These are phyloP conservation scores for Areca catechu DNA, from an alignment of 176 grass and related monocot species.

Conservation along the genomic window DNA sequence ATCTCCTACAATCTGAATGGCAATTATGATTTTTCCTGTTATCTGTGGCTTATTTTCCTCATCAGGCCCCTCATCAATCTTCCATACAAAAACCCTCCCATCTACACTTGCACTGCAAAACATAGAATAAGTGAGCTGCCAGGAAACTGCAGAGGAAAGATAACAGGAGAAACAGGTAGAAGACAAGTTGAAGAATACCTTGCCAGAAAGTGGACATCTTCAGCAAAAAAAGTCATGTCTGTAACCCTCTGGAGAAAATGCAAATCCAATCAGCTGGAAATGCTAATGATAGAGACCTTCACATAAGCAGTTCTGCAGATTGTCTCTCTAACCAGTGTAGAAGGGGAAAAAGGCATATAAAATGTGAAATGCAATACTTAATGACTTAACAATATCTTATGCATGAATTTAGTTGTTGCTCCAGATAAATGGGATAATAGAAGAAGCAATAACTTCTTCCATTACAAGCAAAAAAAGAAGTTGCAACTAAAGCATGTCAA, in stretches of 20 bases:
- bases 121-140: constrained; percentile 7
- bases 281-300: constrained; percentile 12
- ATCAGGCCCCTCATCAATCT: constrained; percentile 83
- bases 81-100: constrained; percentile 89
- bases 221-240: constrained; percentile 97
- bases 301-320: not conserved
- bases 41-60: constrained; percentile 84
- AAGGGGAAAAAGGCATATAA: too few relatives aligned
- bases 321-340: too few relatives aligned
- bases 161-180: not conserved
- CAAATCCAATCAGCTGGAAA: constrained; percentile 21
- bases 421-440: too few relatives aligned
- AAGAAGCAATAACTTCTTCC: too few relatives aligned
- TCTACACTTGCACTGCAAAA: constrained; percentile 76
- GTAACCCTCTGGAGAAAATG: constrained; percentile 72
- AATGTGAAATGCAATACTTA: too few relatives aligned
- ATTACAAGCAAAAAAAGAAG: too few relatives aligned
- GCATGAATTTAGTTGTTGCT: too few relatives aligned
- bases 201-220: constrained; percentile 91
- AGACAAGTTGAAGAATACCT: constrained; percentile 46
- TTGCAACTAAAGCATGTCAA: too few relatives aligned
- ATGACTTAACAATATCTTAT: too few relatives aligned
- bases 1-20: constrained; percentile 73
- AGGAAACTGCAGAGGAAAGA: not conserved
- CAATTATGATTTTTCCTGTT: constrained; percentile 66